These are phyloP conservation scores for Bothriochloa decipiens DNA, from an alignment of 176 grass and related monocot genomes.

Conservation along the genomic window DNA sequence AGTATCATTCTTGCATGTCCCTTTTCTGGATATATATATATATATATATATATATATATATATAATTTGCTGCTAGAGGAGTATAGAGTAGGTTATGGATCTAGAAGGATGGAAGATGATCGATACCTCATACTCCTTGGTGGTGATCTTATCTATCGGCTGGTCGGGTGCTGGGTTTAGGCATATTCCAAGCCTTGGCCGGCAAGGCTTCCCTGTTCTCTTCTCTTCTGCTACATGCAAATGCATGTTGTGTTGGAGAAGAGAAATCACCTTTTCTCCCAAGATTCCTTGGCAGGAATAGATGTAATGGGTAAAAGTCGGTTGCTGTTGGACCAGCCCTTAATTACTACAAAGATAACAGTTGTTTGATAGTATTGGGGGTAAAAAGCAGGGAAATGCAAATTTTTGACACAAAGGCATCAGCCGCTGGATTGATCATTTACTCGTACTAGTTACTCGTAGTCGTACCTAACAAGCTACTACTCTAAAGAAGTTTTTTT, in stretches of 20 bases:
- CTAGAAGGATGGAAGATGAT: not conserved
- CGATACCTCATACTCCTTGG: not conserved
- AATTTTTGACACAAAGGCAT: not conserved
- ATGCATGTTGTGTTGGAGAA: not conserved
- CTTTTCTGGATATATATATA: too few relatives aligned
- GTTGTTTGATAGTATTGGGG: not conserved
- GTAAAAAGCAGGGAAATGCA: not conserved
- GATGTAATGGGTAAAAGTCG: not conserved
- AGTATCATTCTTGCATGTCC: slow-evolving; percentile 7
- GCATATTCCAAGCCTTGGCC: slow-evolving; percentile 40
- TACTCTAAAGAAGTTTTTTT: not conserved
- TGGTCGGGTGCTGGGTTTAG: not conserved
- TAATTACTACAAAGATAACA: not conserved
- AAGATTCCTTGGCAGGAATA: not conserved
- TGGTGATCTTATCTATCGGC: slow-evolving; percentile 6
- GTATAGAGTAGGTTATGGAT: not conserved
- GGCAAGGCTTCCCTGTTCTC: slow-evolving; percentile 26
- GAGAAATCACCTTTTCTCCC: slow-evolving; percentile 5
- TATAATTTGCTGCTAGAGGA: too few relatives aligned
- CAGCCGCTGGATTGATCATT: not conserved
- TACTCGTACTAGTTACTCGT: not conserved
- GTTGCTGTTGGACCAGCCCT: not conserved
- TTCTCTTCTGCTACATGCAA: not conserved
- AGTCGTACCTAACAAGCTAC: not conserved
- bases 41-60: too few relatives aligned